Evolutionary conservation across 208 protist species (phyloP), one percentile per base, ranked within the genome.

Genomic region (Leishmania martiniquensis): DNA sequence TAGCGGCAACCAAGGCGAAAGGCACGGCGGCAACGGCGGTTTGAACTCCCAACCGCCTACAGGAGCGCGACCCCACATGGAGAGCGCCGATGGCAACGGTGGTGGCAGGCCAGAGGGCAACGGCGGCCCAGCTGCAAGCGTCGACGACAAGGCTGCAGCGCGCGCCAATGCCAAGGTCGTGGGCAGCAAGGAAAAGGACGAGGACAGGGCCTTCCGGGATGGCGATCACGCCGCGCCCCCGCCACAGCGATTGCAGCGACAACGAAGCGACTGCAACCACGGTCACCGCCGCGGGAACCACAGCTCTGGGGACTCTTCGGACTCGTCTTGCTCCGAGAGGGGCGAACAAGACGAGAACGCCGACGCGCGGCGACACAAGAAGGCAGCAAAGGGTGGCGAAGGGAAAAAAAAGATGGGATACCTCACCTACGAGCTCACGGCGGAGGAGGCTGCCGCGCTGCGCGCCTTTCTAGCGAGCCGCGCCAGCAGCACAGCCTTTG

Each of bases 361-460:
- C 49, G 77, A 47, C 32, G 67, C 45, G 44, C 10, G 51, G 0
- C 17, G 12, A 17, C 49, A 59, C 22, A 74, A 59, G 34, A 45
- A 73, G 55, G 22, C 47, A 32, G 29, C 32, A 12, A 47, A 45
- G n/a, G 45, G 29, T 45, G 57, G 42, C 72, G 55, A 63, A 51
- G 59, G 39, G 44, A 88, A 92, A 54, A 93, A 92, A 80, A 91
- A 87, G 80, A 81, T 81, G 65, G 93, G 93, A 25, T 97, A 96
- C 85, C 66, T 97, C 20, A 84, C 86, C 81, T 97, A 97, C 83
- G 88, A 94, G 47, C 80, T 96, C 51, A 95, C 93, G 42, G 68
- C 82, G 34, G 89, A 94, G 66, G 93, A 97, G 76, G 83, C 87
- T 71, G 82, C 87, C 13, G 89, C 87, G 60, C 81, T 97, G 54